Evolutionary conservation across 805 yeast genomes (phyloP).

Genomic region (Cyberlindnera suaveolens): DNA sequence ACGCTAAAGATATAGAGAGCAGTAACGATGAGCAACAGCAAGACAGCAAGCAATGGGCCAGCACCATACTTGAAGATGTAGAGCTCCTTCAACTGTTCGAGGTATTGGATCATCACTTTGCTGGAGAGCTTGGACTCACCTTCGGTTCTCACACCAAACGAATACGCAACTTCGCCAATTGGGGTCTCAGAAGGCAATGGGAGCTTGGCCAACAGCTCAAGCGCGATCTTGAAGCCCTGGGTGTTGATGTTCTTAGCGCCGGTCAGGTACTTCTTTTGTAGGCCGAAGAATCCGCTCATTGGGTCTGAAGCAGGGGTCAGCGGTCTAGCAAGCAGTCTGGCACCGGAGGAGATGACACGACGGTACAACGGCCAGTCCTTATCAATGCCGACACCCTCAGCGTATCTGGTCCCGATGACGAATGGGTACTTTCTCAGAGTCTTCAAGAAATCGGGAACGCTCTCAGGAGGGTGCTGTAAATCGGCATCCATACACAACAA

Average conservation of each 20-base stretch:
- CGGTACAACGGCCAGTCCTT: conserved; percentile 48
- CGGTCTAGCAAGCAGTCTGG: conserved; percentile 43
- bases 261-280: conserved; percentile 37
- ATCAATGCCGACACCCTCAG: conserved; percentile 49
- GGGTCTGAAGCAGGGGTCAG: conserved; percentile 47
- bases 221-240: conserved; percentile 44
- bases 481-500: conserved; percentile 50
- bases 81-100: conserved; percentile 40
- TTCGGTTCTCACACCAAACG: conserved; percentile 48
- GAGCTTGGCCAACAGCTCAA: conserved; percentile 40
- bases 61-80: conserved; percentile 41
- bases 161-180: conserved; percentile 43
- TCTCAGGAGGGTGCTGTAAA: conserved; percentile 48
- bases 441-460: conserved; percentile 39
- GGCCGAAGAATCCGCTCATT: conserved; percentile 47
- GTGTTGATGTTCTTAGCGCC: conserved; percentile 32
- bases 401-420: conserved; percentile 45
- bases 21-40: conserved; percentile 26
- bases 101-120: conserved; percentile 42
- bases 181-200: conserved; percentile 32
- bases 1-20: conserved; percentile 24
- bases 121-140: conserved; percentile 46
- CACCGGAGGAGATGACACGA: conserved; percentile 43
- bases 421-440: conserved; percentile 36
- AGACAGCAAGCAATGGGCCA: conserved; percentile 28